A percentile compares a stretch with the other conserved stretches of the same genome.
phyloP scores from a whole-genome alignment of 352 stramenopile species.

The Aphanomyces euteiches region DNA sequence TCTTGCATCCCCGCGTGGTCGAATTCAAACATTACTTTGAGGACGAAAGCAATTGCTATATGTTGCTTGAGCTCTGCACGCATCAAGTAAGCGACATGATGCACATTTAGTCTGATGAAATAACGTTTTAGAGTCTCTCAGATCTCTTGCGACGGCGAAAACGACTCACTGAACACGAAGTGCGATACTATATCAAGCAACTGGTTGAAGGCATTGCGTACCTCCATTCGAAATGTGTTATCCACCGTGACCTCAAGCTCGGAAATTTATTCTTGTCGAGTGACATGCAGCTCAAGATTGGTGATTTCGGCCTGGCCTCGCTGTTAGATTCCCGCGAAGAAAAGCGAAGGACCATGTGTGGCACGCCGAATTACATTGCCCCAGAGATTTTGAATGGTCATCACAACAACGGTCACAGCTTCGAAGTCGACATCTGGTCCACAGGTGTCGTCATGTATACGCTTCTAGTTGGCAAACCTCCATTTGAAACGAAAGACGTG shows the following conservation, averaged over 20 bases:
- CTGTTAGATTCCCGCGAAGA: constrained; percentile 82
- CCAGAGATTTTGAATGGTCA: constrained; percentile 91
- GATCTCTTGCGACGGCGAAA: constrained; percentile 95
- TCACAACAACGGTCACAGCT: constrained; percentile 90
- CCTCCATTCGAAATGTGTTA: constrained; percentile 91
- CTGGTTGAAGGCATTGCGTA: constrained; percentile 92
- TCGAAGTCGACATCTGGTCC: constrained; percentile 98
- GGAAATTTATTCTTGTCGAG: constrained; percentile 96
- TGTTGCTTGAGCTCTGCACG: constrained; percentile 95
- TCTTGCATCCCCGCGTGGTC: constrained; percentile 94
- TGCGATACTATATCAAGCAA: constrained; percentile 90
- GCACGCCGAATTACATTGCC: constrained; percentile 92
- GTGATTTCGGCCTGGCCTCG: constrained; percentile 93
- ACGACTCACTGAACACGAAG: constrained; percentile 92
- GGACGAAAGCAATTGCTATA: constrained; percentile 96
- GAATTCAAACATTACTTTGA: constrained; percentile 99
- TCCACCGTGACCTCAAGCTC: constrained; percentile 98
- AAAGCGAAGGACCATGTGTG: constrained; percentile 95
- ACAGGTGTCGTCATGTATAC: constrained; percentile 98
- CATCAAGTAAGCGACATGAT: constrained; percentile 68
- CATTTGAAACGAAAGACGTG: constrained; percentile 96
- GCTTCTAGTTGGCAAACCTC: constrained; percentile 94
- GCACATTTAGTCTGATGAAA: constrained; percentile 4
- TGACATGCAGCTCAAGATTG: constrained; percentile 95
- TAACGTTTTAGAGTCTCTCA: constrained; percentile 83